phyloP scores from a whole-genome alignment of 306 rosid species.

The Rosa chinensis region DNA sequence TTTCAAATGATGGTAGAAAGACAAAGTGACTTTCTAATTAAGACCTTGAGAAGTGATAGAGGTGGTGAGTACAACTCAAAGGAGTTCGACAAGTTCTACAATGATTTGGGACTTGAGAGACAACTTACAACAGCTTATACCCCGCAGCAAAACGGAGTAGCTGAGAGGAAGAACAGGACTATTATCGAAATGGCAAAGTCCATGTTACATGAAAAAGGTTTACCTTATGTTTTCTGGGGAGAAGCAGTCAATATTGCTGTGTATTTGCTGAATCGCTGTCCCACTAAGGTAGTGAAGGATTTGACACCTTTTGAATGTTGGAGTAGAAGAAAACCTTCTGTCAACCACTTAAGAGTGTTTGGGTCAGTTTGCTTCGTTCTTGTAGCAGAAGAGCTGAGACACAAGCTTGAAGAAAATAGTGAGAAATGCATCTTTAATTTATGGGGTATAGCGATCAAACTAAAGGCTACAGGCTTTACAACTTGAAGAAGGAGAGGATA shows the following conservation, averaged over 20 bases:
- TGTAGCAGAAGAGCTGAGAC: no score
- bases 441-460: no score
- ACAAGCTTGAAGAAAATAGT: no score
- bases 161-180: not conserved
- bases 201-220: not conserved
- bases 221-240: not conserved
- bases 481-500: no score
- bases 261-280: not conserved
- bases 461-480: no score
- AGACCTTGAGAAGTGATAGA: constrained; percentile 1
- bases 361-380: no score
- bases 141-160: constrained; percentile 9
- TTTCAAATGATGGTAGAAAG: not conserved
- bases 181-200: constrained; percentile 1
- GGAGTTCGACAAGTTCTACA: not conserved
- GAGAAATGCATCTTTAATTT: no score
- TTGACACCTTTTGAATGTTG: no score
- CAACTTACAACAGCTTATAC: not conserved
- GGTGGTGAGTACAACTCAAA: not conserved
- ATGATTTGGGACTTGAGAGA: not conserved
- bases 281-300: not conserved
- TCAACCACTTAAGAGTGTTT: no score
- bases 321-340: no score
- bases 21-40: not conserved
- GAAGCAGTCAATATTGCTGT: not conserved